Percentiles rank a stretch among this genome's conserved stretches.
Evolutionary conservation across 1,284 basidiomycete species (phyloP).

Genomic region (Puccinia hordei): DNA sequence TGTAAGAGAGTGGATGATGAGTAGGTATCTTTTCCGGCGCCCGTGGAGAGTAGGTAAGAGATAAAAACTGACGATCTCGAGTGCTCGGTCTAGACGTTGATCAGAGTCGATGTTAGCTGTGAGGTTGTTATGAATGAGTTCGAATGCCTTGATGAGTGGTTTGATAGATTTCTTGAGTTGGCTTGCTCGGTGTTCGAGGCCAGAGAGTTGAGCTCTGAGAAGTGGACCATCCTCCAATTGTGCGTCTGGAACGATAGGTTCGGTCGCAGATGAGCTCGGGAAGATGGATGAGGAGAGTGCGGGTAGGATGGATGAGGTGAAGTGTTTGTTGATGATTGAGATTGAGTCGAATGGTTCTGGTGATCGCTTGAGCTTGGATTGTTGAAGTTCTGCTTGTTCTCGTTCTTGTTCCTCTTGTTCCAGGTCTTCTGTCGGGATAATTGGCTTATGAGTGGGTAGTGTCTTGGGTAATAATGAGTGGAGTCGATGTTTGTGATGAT

Average conservation of each 20-base stretch:
- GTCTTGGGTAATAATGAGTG: slow-evolving; percentile 4
- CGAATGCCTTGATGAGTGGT: slow-evolving; percentile 37
- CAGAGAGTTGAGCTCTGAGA: slow-evolving; percentile 25
- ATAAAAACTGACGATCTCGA: slow-evolving; percentile 4
- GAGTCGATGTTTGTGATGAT: slow-evolving; percentile 1
- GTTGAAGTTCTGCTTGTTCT: too few species aligned
- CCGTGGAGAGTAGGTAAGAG: background rate
- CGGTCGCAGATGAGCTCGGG: slow-evolving; percentile 39
- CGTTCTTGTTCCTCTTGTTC: background rate
- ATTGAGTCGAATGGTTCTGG: slow-evolving; percentile 8
- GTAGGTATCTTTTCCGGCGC: background rate
- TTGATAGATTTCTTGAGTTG: slow-evolving; percentile 38
- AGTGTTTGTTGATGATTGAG: background rate
- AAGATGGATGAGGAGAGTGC: slow-evolving; percentile 11
- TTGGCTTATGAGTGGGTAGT: background rate
- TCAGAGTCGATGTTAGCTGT: slow-evolving; percentile 16
- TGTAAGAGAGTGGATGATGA: background rate
- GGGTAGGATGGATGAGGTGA: slow-evolving; percentile 7
- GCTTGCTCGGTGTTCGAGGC: slow-evolving; percentile 25
- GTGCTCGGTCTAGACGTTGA: slow-evolving; percentile 4
- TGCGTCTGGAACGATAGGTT: slow-evolving; percentile 26
- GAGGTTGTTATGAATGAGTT: slow-evolving; percentile 8
- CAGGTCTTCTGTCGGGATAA: background rate
- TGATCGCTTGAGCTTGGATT: too few species aligned
- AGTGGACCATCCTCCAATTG: slow-evolving; percentile 39